Base-by-base conservation (phyloP, 2,329 filamentous ascomycete species). In the Verticillium klebahnii region DNA sequence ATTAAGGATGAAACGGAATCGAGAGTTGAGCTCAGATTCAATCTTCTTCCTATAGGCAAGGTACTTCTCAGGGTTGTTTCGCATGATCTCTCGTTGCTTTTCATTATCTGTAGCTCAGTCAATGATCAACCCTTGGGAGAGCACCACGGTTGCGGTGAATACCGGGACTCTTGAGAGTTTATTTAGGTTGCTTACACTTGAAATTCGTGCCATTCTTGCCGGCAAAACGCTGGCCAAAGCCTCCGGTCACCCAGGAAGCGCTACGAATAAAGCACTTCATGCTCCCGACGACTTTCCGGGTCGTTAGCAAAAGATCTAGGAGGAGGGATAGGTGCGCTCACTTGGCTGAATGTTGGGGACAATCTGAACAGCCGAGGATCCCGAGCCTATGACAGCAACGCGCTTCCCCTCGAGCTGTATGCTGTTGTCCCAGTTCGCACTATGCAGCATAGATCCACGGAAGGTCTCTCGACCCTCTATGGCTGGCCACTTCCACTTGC, bases 1-100 rank as follows among this genome's bases (percentile, higher is more conserved):
- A 67, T 80, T 82, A 65, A 81, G 72, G 67, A 83, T 82, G 69
- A 84, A 79, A 56, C 80, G 80, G 73, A 84, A 85, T 6, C 80
- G 74, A 56, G 78, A 76, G 63, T 83, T 85, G 17, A 85, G 73
- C 31, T 78, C 81, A 1, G 76, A 69, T 63, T 84, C 81, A 8
- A 83, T 70, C 19, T 72, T 72, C 63, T 79, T 82, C 31, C 82
- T 76, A 66, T 83, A 85, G 7, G 72, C 68, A 1, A 85, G 72
- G 66, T 88, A 88, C 17, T 73, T 78, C 12, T 80, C 73, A 0
- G 85, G 82, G 64, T 88, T 65, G 40, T 83, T 77, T 62, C 83
- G 83, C 0, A 80, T 77, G 1, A 64, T 64, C 14, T 82, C 77
- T 5, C 79, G 74, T 57, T 85, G 77, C 31, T 84, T 80, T 15